Evolutionary conservation across 2,329 filamentous ascomycete genomes (phyloP), one percentile per base, ranked within the genome.

Genomic region (Neofusicoccum sp.): DNA sequence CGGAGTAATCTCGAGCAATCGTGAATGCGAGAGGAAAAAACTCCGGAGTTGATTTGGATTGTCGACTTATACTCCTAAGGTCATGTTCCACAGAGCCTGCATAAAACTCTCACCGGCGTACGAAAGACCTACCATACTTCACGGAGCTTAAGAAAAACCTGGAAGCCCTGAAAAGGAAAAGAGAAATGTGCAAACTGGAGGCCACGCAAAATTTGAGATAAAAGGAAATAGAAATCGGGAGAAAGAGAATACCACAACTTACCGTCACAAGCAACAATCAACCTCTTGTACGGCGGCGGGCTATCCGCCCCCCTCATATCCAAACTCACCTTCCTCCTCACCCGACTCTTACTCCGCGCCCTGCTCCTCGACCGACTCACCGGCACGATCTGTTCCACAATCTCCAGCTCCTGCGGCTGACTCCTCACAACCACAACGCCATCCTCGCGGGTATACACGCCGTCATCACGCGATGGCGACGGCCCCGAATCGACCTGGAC

Each of bases 231-330:
- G 6, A 24, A 36, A n/a, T 26, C 31, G 5, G 3, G 0, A 24
- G 12, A n/a, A 11, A 16, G 31, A 24, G 41, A 1, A 40, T 6
- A 40, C 4, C 34, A 14, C 20, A 20, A 64, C 65, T 58, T 63
- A 65, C 74, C 74, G 65, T 76, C 74, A 65, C 73, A 76, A 30
- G 73, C 73, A 45, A 76, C 73, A 58, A 76, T 74, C 51, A 76
- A 60, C 58, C 73, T 70, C 64, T 76, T 76, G n/a, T 38, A 64
- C 34, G 45, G 34, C 48, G 47, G 33, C 31, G 51, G 44, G 11
- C 54, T 51, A 2, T 45, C 59, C 36, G 60, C 60, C 6, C 47
- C 58, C 28, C 58, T 34, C 58, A 60, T 51, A 44, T 60, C 58
- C 58, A 60, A 40, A 26, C 58, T 60, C 9, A 14, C 47, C 58